A percentile compares a stretch with the other conserved stretches of the same genome.
These are phyloP conservation scores for Peribolospora baueri DNA, from an alignment of 768 basidiomycete genomes.

Conservation along the genomic window DNA sequence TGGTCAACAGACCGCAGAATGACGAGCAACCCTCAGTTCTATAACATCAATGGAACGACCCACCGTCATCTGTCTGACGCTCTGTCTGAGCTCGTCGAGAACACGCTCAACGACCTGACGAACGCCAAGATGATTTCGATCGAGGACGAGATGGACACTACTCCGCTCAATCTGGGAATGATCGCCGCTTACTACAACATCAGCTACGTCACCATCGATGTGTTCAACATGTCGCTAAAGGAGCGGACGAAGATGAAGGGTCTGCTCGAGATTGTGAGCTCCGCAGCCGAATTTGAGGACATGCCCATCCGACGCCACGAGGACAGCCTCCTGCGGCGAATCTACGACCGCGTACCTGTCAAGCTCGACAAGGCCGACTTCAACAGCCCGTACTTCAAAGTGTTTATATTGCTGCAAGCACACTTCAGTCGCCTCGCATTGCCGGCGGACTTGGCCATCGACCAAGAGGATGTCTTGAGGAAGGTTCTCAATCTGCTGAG, in stretches of 20 bases:
- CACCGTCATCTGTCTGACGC: conserved; percentile 91
- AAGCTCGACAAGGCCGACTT: conserved; percentile 59
- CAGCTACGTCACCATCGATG: conserved; percentile 38
- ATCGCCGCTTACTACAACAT: conserved; percentile 94
- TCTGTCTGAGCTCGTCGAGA: conserved; percentile 85
- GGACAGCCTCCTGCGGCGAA: conserved; percentile 18
- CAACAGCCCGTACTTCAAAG: conserved; percentile 92
- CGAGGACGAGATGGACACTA: conserved; percentile 23
- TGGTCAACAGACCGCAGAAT: conserved; percentile 58
- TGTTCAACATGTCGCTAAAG: conserved; percentile 81
- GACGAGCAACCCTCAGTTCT: conserved; percentile 92
- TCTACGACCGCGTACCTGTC: conserved; percentile 84
- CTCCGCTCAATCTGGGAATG: conserved; percentile 83
- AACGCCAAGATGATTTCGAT: conserved; percentile 87
- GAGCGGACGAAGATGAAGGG: conserved; percentile 94
- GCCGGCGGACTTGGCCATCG: conserved; percentile 77
- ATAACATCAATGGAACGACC: conserved; percentile 79
- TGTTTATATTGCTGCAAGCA: conserved; percentile 83
- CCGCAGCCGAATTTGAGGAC: conserved; percentile 82
- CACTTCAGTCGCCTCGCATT: conserved; percentile 85
- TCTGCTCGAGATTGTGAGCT: conserved; percentile 83
- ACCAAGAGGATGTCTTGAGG: conserved; percentile 64
- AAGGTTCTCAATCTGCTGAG: conserved; percentile 69
- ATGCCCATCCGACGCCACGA: conserved; percentile 92
- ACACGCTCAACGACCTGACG: conserved; percentile 66